Evolutionary conservation across 345 rosid species (phyloP).

Genomic region (Rhizophora mangle): DNA sequence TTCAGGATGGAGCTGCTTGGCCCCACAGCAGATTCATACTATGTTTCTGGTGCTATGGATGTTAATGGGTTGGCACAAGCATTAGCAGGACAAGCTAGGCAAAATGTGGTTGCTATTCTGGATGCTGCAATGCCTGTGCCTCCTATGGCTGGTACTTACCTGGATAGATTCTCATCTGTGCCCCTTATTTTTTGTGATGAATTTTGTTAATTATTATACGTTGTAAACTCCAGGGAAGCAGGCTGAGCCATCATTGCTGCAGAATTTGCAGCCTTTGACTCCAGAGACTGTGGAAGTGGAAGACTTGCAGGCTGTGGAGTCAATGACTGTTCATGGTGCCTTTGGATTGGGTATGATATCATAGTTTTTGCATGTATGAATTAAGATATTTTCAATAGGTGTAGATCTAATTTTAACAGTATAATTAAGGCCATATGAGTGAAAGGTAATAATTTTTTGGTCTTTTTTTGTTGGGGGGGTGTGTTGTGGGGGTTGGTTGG

Average conservation of each 20-base stretch:
- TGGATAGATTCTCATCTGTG: neutral
- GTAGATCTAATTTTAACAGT: no score
- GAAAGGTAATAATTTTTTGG: no score
- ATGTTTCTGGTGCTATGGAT: constrained; percentile 54
- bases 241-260: constrained; percentile 40
- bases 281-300: constrained; percentile 65
- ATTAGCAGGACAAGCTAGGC: constrained; percentile 65
- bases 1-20: constrained; percentile 59
- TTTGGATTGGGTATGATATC: constrained; percentile 45
- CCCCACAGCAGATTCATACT: constrained; percentile 39
- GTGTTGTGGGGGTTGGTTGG: no score
- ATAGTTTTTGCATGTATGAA: neutral
- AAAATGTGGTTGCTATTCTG: constrained; percentile 58
- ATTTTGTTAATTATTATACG: constrained; percentile 8
- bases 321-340: constrained; percentile 70
- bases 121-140: constrained; percentile 84
- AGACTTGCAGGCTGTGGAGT: constrained; percentile 63
- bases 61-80: constrained; percentile 53
- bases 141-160: constrained; percentile 40
- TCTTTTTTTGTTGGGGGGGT: no score
- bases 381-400: neutral
- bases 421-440: no score
- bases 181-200: neutral
- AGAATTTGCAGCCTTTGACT: constrained; percentile 55
- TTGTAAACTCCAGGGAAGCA: constrained; percentile 39